phyloP scores from a whole-genome alignment of 148 eudicot species.

The Camellia sinensis region DNA sequence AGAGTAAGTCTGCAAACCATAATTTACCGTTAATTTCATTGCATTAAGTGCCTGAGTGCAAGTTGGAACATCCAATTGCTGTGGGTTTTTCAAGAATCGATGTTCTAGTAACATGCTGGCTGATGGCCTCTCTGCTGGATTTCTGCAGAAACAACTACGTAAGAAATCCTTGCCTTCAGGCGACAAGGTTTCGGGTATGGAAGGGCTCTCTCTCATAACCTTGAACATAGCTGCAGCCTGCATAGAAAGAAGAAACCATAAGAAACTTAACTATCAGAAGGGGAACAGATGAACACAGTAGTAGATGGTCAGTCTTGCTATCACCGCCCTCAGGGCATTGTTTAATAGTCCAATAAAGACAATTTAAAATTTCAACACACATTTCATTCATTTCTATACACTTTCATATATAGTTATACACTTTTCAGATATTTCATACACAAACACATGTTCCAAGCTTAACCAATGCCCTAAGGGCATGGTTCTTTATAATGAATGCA shows the following conservation, averaged over 20 bases:
- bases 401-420: too few species aligned
- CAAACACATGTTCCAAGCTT: too few species aligned
- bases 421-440: too few species aligned
- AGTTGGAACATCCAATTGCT: slow-evolving; percentile 38
- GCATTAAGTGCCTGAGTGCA: slow-evolving; percentile 23
- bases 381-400: too few species aligned
- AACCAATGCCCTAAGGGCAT: too few species aligned
- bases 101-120: slow-evolving; percentile 80
- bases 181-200: slow-evolving; percentile 77
- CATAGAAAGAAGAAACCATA: slow-evolving; percentile 9
- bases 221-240: slow-evolving; percentile 98
- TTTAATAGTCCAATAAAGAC: too few species aligned
- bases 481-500: neutral
- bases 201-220: slow-evolving; percentile 80
- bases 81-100: slow-evolving; percentile 57
- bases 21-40: slow-evolving; percentile 29
- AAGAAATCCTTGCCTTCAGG: slow-evolving; percentile 86
- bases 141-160: slow-evolving; percentile 69
- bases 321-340: too few species aligned
- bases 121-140: slow-evolving; percentile 83
- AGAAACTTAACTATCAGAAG: neutral
- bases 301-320: neutral
- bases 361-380: too few species aligned
- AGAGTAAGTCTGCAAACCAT: neutral
- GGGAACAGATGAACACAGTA: neutral